A percentile compares a stretch with the other conserved stretches of the same genome.
These are phyloP conservation scores for Hirschioporus abietinus DNA, from an alignment of 768 basidiomycete genomes.

Conservation along the genomic window DNA sequence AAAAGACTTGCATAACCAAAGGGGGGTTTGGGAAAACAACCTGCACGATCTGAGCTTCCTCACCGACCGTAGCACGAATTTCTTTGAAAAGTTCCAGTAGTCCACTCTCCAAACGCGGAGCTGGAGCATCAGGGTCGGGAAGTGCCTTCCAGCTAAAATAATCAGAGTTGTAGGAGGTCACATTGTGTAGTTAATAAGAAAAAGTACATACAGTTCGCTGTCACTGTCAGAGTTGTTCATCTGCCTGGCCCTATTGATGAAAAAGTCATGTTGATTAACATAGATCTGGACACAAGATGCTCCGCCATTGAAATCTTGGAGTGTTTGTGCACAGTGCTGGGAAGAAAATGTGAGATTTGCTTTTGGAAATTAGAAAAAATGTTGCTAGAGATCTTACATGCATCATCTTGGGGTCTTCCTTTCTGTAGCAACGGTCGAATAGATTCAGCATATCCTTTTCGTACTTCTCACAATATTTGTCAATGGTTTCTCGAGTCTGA, in stretches of 20 bases:
- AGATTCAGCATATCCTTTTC: conserved; percentile 97
- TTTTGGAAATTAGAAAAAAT: background rate
- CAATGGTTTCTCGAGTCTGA: conserved; percentile 86
- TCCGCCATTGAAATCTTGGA: conserved; percentile 97
- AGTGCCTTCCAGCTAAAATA: conserved; percentile 69
- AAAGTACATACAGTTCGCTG: conserved; percentile 43
- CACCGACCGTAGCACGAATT: conserved; percentile 86
- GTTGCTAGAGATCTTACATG: conserved; percentile 49
- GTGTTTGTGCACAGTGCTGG: conserved; percentile 96
- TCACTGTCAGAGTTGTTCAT: conserved; percentile 45
- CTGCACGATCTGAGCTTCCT: conserved; percentile 96
- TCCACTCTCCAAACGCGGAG: conserved; percentile 78
- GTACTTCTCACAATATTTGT: conserved; percentile 97
- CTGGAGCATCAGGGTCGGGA: conserved; percentile 69
- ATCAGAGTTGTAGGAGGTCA: conserved; percentile 5
- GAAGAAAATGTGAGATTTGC: conserved; percentile 9
- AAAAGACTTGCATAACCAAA: conserved; percentile 95
- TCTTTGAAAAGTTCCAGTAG: conserved; percentile 77
- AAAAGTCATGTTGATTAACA: conserved; percentile 99
- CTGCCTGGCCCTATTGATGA: conserved; percentile 87
- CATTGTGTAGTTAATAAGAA: background rate
- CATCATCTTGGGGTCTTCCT: conserved; percentile 99
- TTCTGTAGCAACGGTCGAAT: conserved; percentile 93
- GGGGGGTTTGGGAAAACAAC: conserved; percentile 97
- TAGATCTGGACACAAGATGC: conserved; percentile 96